Evolutionary conservation across 495 filamentous ascomycete genomes (phyloP).

Genomic region (Aspergillus affinis): DNA sequence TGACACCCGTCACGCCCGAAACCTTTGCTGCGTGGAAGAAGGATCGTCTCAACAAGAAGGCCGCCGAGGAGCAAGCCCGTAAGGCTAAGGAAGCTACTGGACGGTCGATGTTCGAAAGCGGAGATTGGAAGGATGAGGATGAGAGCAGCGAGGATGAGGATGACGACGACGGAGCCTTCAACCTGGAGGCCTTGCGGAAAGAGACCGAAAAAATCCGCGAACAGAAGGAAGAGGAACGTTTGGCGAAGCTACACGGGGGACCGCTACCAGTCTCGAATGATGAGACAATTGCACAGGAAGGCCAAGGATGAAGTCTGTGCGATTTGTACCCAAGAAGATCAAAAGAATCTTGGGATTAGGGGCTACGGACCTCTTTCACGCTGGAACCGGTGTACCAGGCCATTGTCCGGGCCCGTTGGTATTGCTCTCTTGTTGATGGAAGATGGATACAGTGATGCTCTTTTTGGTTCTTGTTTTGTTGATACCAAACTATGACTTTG

Average conservation of each 20-base stretch:
- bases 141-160: constrained; percentile 63
- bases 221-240: constrained; percentile 45
- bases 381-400: constrained; percentile 26
- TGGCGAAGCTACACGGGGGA: constrained; percentile 35
- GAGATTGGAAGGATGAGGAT: constrained; percentile 78
- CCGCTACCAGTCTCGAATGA: constrained; percentile 25
- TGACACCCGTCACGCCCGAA: constrained; percentile 92
- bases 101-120: constrained; percentile 90
- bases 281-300: constrained; percentile 27
- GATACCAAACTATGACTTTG: constrained; percentile 12
- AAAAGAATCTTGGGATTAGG: constrained; percentile 31
- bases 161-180: constrained; percentile 57
- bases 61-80: constrained; percentile 82
- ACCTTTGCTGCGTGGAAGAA: constrained; percentile 95
- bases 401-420: constrained; percentile 25
- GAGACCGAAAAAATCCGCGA: constrained; percentile 65
- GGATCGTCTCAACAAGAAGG: constrained; percentile 90
- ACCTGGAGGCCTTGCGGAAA: constrained; percentile 70
- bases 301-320: constrained; percentile 31
- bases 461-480: constrained; percentile 9
- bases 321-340: constrained; percentile 21
- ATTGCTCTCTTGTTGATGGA: constrained; percentile 26
- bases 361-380: constrained; percentile 23
- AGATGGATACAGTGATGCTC: constrained; percentile 19
- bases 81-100: constrained; percentile 94